Evolutionary conservation across 2,329 filamentous ascomycete species (phyloP).

Genomic region (Colletotrichum coccodes): DNA sequence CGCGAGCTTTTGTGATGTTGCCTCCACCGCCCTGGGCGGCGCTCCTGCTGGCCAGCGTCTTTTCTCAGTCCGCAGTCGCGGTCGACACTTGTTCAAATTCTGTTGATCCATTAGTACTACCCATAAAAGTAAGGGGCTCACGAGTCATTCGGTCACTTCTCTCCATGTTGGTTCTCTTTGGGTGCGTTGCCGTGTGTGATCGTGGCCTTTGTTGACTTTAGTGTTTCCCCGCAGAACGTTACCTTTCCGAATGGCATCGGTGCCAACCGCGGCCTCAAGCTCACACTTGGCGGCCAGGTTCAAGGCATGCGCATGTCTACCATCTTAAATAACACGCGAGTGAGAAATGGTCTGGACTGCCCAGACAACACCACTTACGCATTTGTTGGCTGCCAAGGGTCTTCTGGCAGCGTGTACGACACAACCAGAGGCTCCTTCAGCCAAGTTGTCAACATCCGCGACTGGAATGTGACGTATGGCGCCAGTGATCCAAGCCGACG

Average conservation of each 20-base stretch:
- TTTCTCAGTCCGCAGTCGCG: conserved; percentile 16
- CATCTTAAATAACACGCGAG: conserved; percentile 30
- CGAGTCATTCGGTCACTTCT: conserved; percentile 18
- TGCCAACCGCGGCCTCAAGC: conserved; percentile 29
- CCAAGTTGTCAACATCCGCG: conserved; percentile 21
- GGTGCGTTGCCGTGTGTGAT: neutral
- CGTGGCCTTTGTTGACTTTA: conserved; percentile 15
- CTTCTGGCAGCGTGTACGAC: conserved; percentile 31
- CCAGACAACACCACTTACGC: conserved; percentile 13
- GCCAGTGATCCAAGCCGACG: fast-evolving
- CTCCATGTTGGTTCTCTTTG: neutral
- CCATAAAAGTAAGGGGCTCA: conserved; percentile 27
- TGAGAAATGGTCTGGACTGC: conserved; percentile 30
- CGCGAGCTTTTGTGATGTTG: conserved; percentile 26
- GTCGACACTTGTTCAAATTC: conserved; percentile 20
- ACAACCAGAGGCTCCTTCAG: conserved; percentile 17
- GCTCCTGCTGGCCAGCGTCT: conserved; percentile 31
- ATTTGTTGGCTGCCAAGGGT: conserved; percentile 29
- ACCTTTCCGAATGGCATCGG: conserved; percentile 33
- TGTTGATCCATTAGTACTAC: conserved; percentile 24
- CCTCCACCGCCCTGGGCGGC: conserved; percentile 23
- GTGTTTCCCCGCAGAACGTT: conserved; percentile 15
- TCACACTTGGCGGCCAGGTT: conserved; percentile 30
- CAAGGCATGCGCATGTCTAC: conserved; percentile 33
- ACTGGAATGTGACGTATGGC: conserved; percentile 32